phyloP scores from a whole-genome alignment of 2,329 filamentous ascomycete species.

The Scedosporium dehoogii region DNA sequence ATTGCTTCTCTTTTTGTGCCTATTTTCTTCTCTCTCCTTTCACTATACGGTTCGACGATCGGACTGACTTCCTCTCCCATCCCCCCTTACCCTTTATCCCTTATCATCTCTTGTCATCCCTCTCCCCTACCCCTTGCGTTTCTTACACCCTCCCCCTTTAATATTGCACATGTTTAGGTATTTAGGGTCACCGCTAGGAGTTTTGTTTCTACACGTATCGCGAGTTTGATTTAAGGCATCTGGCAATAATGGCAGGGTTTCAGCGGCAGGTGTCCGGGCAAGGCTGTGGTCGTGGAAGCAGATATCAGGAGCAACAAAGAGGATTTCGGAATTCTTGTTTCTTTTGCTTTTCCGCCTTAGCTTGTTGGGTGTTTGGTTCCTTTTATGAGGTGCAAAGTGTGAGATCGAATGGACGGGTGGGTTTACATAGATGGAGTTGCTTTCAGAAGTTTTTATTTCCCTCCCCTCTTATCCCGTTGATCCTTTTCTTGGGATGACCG shows the following conservation, averaged over 20 bases:
- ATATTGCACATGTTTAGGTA: background rate
- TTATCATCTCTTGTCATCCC: background rate
- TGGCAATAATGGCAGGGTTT: constrained; percentile 5
- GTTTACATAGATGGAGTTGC: background rate
- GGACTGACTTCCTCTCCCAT: background rate
- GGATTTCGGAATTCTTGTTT: background rate
- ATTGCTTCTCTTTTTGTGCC: background rate
- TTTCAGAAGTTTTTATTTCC: background rate
- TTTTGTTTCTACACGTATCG: background rate
- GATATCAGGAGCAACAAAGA: background rate
- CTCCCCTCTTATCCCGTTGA: background rate
- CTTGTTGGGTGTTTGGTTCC: background rate
- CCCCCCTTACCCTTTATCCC: background rate
- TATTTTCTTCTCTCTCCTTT: background rate
- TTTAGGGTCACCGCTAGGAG: background rate
- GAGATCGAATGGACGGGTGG: background rate
- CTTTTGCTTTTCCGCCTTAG: too few species aligned
- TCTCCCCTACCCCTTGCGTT: background rate
- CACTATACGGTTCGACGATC: background rate
- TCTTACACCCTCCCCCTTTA: background rate
- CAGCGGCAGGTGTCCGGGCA: background rate
- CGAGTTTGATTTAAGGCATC: background rate
- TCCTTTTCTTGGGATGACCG: background rate
- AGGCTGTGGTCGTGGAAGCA: background rate
- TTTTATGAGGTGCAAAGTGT: background rate